phyloP scores from a whole-genome alignment of 1,139 yeast genomes.

The Lodderomyces oxycetoniae region DNA sequence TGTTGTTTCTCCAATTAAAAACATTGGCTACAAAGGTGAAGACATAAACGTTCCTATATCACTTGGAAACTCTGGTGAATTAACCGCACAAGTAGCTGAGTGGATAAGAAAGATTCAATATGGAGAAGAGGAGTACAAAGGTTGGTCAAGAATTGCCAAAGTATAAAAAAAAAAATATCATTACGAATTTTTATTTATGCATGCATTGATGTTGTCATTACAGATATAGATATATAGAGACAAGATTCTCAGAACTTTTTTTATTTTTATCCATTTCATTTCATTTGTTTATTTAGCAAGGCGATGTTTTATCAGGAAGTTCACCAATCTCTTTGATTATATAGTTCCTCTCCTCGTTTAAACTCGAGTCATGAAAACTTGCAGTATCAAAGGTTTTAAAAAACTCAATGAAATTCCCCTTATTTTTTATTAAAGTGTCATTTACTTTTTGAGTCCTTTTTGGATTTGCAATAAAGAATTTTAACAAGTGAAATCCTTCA shows the following conservation, averaged over 20 bases:
- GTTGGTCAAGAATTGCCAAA: conserved; percentile 52
- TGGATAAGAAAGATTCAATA: conserved; percentile 93
- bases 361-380: conserved; percentile 61
- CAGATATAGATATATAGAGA: too few relatives aligned
- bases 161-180: neutral
- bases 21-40: conserved; percentile 73
- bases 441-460: conserved; percentile 73
- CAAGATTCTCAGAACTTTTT: too few relatives aligned
- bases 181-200: too few relatives aligned
- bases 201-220: too few relatives aligned
- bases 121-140: conserved; percentile 68
- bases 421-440: conserved; percentile 79
- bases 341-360: conserved; percentile 77
- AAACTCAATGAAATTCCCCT: conserved; percentile 67
- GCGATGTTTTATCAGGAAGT: conserved; percentile 44
- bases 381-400: conserved; percentile 61
- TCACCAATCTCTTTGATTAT: conserved; percentile 69
- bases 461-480: conserved; percentile 92
- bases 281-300: conserved; percentile 2
- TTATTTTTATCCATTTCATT: too few relatives aligned
- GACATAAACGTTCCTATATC: conserved; percentile 71
- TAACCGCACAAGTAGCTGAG: conserved; percentile 69
- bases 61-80: conserved; percentile 77
- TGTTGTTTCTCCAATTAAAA: conserved; percentile 87
- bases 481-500: conserved; percentile 91